Base-by-base conservation (phyloP, 2,329 filamentous ascomycete species). In the Colletotrichum spaethianum region DNA sequence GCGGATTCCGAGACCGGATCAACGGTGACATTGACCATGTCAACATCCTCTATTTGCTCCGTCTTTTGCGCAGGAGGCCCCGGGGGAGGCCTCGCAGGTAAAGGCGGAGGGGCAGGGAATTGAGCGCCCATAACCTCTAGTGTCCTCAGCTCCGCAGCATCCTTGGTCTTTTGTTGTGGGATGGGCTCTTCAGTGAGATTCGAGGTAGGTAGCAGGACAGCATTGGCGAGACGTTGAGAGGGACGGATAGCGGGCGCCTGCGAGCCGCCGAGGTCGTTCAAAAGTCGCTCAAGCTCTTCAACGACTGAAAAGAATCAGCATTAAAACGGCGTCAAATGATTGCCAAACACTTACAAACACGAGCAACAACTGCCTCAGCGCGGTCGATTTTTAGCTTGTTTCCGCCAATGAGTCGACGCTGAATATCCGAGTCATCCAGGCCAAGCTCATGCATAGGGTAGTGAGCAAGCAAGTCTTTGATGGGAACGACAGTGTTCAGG, bases 401-500 rank as follows among this genome's bases (percentile, higher is more conserved):
- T 42, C 93, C 92, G n/a, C 94, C 94, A 48, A 98, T 93, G 42
- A 91, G 89, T 75, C 95, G 94, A 36, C 86, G 83, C 61, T 86
- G 85, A 52, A 96, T 85, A 33, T 85, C 88, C 70, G 90, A 88
- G 52, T 92, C 90, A 11, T 88, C 89, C 5, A 93, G 82, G 3
- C 92, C 89, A 78, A 96, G 89, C 75, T 92, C 90, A 77, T 92
- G 89, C 5, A 90, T 82, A 33, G 96, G 91, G 75, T 94, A 94
- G 61, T 94, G 86, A 70, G 97, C 86, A 3, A 98, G 91, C 75
- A 98, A 89, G 6, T 96, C 89, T 61, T 96, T 90, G 38, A 98
- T 86, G 2, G 94, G 91, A 73, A 91, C 92, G 67, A 98, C 90
- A 0, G 95, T 97, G 80, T 97, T 98, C 75, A 98, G 93, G 79